phyloP scores from a whole-genome alignment of 1,284 basidiomycete genomes.

The Bjerkandera adusta region DNA sequence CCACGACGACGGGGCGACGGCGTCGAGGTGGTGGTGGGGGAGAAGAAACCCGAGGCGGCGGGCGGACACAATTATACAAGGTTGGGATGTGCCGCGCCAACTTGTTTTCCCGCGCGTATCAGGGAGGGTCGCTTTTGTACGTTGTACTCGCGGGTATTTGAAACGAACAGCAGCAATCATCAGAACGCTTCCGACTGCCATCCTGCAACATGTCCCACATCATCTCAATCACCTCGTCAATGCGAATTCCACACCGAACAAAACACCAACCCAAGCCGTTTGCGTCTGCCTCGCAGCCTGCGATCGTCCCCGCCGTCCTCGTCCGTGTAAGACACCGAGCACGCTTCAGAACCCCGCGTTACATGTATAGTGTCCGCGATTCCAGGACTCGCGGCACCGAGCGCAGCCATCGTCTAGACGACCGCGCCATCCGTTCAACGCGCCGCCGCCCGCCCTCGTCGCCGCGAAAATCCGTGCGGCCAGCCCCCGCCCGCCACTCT shows the following conservation, averaged over 20 bases:
- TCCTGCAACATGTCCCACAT: constrained; percentile 14
- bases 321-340: background rate
- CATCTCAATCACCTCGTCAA: constrained; percentile 11
- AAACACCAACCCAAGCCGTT: background rate
- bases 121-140: background rate
- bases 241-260: constrained; percentile 3
- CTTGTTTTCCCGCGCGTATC: constrained; percentile 7
- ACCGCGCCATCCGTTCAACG: too few species aligned
- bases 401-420: too few species aligned
- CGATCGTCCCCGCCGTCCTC: background rate
- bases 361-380: background rate
- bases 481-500: too few species aligned
- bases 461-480: too few species aligned
- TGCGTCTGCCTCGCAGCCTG: background rate
- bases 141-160: background rate
- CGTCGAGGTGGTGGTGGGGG: background rate
- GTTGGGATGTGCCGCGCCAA: constrained; percentile 10
- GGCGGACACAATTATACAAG: constrained; percentile 20
- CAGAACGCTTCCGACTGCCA: constrained; percentile 13
- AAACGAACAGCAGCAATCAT: background rate
- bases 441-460: too few species aligned
- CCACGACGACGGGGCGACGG: constrained; percentile 1
- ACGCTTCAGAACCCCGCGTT: background rate
- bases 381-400: background rate
- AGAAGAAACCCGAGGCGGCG: constrained; percentile 4